Base-by-base conservation (phyloP, 805 yeast genomes). In the Candida ovalis region DNA sequence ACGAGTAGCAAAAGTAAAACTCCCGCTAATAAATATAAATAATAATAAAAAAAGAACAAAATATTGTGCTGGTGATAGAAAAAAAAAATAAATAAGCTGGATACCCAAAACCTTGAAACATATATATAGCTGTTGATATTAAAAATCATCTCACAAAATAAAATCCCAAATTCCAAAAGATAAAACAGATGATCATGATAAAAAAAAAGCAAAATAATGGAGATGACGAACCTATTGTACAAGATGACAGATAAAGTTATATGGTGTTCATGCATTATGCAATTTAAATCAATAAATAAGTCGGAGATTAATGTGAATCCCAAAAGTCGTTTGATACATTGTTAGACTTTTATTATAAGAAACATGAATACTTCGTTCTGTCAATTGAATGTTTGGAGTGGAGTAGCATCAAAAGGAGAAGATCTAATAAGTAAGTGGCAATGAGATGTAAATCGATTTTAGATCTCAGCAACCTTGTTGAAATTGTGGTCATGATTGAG, bases 231-330 rank as follows among this genome's bases (percentile, higher is more conserved):
- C 22, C 25, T 12, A 43, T 38, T 10, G 21, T 38, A 42, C 24
- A n/a, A 19, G 40, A 45, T 28, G 19, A 21, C 42, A 48, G 25
- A 6, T 22, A 21, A 45, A 13, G 42, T 36, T 36, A 7, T n/a
- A 35, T 22, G 5, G 15, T 12, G 35, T 12, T 8, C 12, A 10
- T 17, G 15, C 35, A 30, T 15, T 30, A 15, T 30, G 35, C 35
- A 12, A 30, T 12, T 30, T 10, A 30, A 30, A 25, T 7, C 7
- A 30, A 30, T 30, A 30, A 30, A 30, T 30, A 30, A 30, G 35
- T 4, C 15, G 35, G 35, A 15, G 15, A 30, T 30, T n/a, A 15
- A 12, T 30, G 6, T 30, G 15, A 30, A 30, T 30, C 35, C 15
- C 17, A 15, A 30, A 30, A 30, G n/a, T 30, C 35, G 15, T 30